Evolutionary conservation across 331 rosid species (phyloP).

Genomic region (Pyracantha coccinea): DNA sequence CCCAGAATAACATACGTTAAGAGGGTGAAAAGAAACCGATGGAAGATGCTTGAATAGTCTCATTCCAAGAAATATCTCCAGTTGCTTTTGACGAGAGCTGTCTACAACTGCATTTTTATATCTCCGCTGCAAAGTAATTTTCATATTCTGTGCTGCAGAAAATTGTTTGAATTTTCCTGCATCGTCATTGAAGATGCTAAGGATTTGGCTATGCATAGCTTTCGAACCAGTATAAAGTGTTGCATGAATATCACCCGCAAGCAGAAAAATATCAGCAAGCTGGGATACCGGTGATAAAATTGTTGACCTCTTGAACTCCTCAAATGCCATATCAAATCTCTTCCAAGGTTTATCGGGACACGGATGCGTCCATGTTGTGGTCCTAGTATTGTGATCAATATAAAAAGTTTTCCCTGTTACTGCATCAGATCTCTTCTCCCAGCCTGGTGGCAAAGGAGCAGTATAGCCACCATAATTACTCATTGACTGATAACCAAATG

Average conservation of each 20-base stretch:
- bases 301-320: constrained; percentile 89
- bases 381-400: constrained; percentile 95
- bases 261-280: constrained; percentile 88
- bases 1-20: constrained; percentile 59
- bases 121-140: constrained; percentile 93
- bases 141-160: constrained; percentile 93
- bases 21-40: constrained; percentile 77
- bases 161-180: constrained; percentile 91
- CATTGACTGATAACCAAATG: constrained; percentile 56
- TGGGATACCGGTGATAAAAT: constrained; percentile 85
- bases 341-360: constrained; percentile 99
- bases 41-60: constrained; percentile 99
- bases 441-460: constrained; percentile 98
- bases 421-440: constrained; percentile 97
- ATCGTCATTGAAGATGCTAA: constrained; percentile 91
- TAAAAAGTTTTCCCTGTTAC: constrained; percentile 83
- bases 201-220: constrained; percentile 99
- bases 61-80: constrained; percentile 93
- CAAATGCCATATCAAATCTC: constrained; percentile 95
- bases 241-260: constrained; percentile 98
- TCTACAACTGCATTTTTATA: constrained; percentile 91
- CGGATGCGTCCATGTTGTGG: constrained; percentile 98
- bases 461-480: constrained; percentile 61
- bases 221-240: constrained; percentile 97
- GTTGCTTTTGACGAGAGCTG: constrained; percentile 96